Evolutionary conservation across 2,329 filamentous ascomycete genomes (phyloP).

Genomic region (Fusarium xylarioides): DNA sequence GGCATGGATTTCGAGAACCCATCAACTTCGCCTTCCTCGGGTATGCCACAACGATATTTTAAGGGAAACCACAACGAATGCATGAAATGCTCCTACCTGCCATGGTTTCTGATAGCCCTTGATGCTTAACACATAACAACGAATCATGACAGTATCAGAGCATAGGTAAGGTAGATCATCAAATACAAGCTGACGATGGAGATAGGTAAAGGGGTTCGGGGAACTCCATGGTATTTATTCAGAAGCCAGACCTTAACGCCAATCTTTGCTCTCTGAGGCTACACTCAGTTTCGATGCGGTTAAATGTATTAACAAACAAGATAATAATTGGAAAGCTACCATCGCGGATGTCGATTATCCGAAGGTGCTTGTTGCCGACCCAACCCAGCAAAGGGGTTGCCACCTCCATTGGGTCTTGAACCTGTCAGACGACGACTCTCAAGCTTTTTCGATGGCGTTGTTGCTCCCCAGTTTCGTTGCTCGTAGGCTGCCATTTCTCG

Average conservation of each 20-base stretch:
- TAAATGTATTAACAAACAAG: slow-evolving; percentile 7
- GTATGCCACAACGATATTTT: neutral
- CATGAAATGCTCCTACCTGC: neutral
- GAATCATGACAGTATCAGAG: neutral
- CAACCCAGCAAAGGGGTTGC: slow-evolving; percentile 53
- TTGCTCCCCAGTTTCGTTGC: slow-evolving; percentile 54
- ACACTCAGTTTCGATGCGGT: neutral
- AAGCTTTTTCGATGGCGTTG: slow-evolving; percentile 53
- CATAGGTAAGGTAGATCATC: neutral
- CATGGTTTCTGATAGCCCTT: neutral
- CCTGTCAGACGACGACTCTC: slow-evolving; percentile 44
- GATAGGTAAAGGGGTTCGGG: neutral
- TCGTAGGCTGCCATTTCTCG: slow-evolving; percentile 69
- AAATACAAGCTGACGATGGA: neutral
- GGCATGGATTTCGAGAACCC: too few species aligned
- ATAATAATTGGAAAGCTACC: slow-evolving; percentile 31
- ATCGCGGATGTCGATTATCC: slow-evolving; percentile 54
- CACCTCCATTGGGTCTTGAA: slow-evolving; percentile 35
- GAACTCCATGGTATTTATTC: slow-evolving; percentile 12
- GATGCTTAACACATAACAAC: neutral
- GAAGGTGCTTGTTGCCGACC: slow-evolving; percentile 49
- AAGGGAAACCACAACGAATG: neutral
- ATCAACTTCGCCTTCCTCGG: neutral
- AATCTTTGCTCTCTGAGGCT: neutral
- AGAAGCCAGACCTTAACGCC: slow-evolving; percentile 29